Evolutionary conservation across 2,329 filamentous ascomycete species (phyloP), one percentile per base, ranked within the genome.

Genomic region (Phyllachora maydis): DNA sequence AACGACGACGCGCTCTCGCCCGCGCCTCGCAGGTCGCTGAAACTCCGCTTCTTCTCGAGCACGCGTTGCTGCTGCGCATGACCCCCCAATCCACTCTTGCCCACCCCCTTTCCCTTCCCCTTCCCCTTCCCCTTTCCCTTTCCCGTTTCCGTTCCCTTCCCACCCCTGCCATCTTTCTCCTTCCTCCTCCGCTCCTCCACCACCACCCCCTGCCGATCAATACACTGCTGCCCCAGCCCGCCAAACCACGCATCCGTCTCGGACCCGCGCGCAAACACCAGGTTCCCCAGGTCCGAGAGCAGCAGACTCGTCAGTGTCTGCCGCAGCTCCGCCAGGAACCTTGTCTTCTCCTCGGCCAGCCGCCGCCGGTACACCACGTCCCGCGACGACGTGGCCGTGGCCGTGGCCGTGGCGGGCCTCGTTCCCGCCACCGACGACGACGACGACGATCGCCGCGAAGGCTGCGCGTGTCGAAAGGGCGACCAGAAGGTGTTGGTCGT

Each of bases 191-290:
- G n/a, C n/a, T n/a, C n/a, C n/a, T n/a, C n/a, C n/a, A n/a, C n/a
- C n/a, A n/a, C n/a, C n/a, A n/a, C n/a, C n/a, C n/a, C 62, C 22
- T 60, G 65, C 14, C 66, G 56, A 18, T 71, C 64, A 24, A 71
- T 66, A 38, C 66, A 72, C 32, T 72, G 54, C 34, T 72, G 63
- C 3, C 68, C 66, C 5, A 82, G 45, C 9, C 65, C 64, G 24
- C 65, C 58, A 34, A 93, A 88, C 75, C 85, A 93, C 3, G 59
- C 59, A 43, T 95, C 88, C 1, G 85, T 95, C 50, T 98, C 88
- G 19, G 82, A 91, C 3, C 88, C 88, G 23, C 65, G 66, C n/a
- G 71, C 68, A 45, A 90, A 88, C 2, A 93, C 73, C 15, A 79
- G 65, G 19, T 73, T 82, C 5, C 83, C 82, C 4, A 95, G 57